Evolutionary conservation across 768 basidiomycete genomes (phyloP).

Genomic region (Melanogaster broomeanus): DNA sequence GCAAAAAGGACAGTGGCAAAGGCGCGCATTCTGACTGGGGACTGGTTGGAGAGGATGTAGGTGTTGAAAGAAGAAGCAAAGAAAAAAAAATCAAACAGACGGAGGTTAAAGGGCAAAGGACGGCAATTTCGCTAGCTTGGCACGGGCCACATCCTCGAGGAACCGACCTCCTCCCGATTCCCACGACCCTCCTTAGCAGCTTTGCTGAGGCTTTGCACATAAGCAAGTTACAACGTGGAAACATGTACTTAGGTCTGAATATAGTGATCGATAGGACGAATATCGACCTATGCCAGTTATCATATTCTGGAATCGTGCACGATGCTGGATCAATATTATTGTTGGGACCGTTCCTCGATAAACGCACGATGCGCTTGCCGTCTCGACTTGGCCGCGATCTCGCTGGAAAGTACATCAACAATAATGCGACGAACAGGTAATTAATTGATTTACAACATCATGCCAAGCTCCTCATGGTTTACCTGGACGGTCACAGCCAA

Average conservation of each 20-base stretch:
- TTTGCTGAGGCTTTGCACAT: background rate
- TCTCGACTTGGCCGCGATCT: too few relatives aligned
- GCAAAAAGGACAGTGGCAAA: conserved; percentile 46
- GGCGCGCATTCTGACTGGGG: conserved; percentile 43
- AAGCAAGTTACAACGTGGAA: too few relatives aligned
- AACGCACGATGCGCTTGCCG: too few relatives aligned
- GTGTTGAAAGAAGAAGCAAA: conserved; percentile 14
- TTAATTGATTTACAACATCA: background rate
- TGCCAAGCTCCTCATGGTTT: too few relatives aligned
- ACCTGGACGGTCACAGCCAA: too few relatives aligned
- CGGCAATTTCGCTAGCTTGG: conserved; percentile 11
- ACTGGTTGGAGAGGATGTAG: conserved; percentile 15
- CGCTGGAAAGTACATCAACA: background rate
- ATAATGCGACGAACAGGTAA: background rate
- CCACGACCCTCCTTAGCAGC: conserved; percentile 22
- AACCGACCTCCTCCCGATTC: conserved; percentile 18
- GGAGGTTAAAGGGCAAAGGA: background rate
- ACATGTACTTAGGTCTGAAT: too few relatives aligned
- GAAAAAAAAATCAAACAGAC: conserved; percentile 7
- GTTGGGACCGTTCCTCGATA: too few relatives aligned
- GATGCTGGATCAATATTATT: too few relatives aligned
- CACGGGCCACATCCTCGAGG: background rate
- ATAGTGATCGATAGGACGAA: too few relatives aligned
- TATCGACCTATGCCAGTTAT: too few relatives aligned
- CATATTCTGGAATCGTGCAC: too few relatives aligned